A percentile compares a stretch with the other conserved stretches of the same genome.
Conservation (phyloP, 73 alveolate genomes). For the Paramecium pentaurelia region DNA sequence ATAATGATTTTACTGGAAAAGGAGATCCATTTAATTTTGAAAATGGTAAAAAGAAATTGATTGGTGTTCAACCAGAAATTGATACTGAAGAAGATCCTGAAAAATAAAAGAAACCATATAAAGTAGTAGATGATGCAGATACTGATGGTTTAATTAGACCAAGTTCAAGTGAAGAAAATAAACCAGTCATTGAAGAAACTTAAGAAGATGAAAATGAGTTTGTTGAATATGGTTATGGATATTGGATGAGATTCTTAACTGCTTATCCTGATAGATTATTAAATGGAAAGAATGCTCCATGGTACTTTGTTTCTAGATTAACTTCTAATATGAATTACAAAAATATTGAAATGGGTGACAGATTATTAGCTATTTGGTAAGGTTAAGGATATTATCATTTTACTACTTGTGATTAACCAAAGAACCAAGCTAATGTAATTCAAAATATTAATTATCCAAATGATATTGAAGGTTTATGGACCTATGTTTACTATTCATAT, state of each 20-base stretch:
- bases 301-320: conserved; percentile 1
- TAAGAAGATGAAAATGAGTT: not conserved
- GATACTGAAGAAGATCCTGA: conserved; percentile 16
- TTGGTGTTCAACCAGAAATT: conserved; percentile 6
- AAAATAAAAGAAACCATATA: conserved; percentile 7
- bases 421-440: not conserved
- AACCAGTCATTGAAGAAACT: conserved; percentile 9
- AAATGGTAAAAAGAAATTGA: not conserved
- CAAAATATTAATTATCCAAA: not conserved
- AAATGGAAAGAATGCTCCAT: conserved; percentile 24
- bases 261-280: not conserved
- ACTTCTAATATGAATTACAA: not conserved
- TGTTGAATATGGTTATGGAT: conserved; percentile 41
- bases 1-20: not conserved
- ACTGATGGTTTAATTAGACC: conserved; percentile 6
- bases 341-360: conserved; percentile 27
- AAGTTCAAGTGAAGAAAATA: conserved; percentile 12
- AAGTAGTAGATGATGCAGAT: not conserved
- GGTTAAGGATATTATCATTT: conserved; percentile 40
- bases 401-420: conserved; percentile 37
- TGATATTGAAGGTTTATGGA: conserved; percentile 42
- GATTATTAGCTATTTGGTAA: conserved; percentile 17
- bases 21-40: conserved; percentile 2
- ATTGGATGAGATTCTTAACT: conserved; percentile 18
- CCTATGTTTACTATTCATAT: conserved; percentile 19